Evolutionary conservation across 2,329 filamentous ascomycete genomes (phyloP).

Genomic region (Colletotrichum melonis): DNA sequence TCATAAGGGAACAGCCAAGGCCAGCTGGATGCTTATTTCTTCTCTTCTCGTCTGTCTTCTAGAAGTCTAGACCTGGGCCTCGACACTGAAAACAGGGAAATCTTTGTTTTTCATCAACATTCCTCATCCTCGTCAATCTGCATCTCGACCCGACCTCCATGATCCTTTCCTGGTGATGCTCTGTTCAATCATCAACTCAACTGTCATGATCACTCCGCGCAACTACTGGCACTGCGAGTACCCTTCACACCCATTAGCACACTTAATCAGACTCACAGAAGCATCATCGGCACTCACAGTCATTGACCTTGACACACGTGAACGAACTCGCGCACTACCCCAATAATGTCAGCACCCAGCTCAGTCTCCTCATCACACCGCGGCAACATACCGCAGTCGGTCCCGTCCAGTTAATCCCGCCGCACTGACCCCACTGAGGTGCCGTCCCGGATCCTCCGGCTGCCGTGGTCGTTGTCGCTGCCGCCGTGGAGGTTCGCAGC

Average conservation of each 20-base stretch:
- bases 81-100: background rate
- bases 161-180: background rate
- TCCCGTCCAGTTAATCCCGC: slow-evolving; percentile 25
- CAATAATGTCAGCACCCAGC: background rate
- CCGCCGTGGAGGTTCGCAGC: background rate
- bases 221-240: slow-evolving; percentile 16
- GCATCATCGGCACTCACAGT: slow-evolving; percentile 11
- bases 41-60: background rate
- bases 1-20: background rate
- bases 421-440: slow-evolving; percentile 33
- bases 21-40: background rate
- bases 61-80: background rate
- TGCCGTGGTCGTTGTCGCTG: slow-evolving; percentile 11
- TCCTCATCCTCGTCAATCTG: background rate
- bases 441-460: slow-evolving; percentile 18
- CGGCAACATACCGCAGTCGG: slow-evolving; percentile 12
- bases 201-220: no score
- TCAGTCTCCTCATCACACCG: background rate
- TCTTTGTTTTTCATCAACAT: background rate
- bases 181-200: no score
- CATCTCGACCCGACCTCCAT: background rate
- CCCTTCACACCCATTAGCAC: slow-evolving; percentile 14
- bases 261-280: no score
- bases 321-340: slow-evolving; percentile 22
- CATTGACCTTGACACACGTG: slow-evolving; percentile 23